Conservation (phyloP, 805 yeast genomes). For the Sugiyamaella chiloensis region DNA sequence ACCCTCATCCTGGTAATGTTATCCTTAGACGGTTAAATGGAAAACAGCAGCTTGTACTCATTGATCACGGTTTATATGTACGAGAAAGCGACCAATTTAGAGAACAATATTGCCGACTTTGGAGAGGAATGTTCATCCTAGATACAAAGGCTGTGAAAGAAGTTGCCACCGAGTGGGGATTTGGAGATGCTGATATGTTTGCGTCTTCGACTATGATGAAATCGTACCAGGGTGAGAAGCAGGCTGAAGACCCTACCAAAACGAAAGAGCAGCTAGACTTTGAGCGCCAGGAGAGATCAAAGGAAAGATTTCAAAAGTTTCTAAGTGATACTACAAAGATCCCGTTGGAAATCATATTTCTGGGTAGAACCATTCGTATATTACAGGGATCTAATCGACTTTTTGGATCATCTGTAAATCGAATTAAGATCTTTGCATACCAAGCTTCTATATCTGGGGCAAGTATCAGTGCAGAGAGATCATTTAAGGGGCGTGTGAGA, state of each 20-base stretch:
- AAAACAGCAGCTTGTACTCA: constrained; percentile 50
- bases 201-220: constrained; percentile 53
- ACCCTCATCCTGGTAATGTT: constrained; percentile 81
- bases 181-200: constrained; percentile 60
- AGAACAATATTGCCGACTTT: constrained; percentile 54
- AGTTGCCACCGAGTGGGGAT: constrained; percentile 64
- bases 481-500: constrained; percentile 3
- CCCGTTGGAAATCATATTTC: constrained; percentile 62
- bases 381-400: constrained; percentile 64
- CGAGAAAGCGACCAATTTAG: constrained; percentile 50
- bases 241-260: neutral
- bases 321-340: constrained; percentile 61
- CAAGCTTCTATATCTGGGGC: constrained; percentile 42
- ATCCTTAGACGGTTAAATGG: constrained; percentile 44
- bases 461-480: neutral
- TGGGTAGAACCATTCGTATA: constrained; percentile 71
- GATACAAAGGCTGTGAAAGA: constrained; percentile 46
- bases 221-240: constrained; percentile 36
- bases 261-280: constrained; percentile 44
- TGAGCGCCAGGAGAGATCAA: constrained; percentile 42
- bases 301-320: constrained; percentile 51
- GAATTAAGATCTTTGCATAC: constrained; percentile 58
- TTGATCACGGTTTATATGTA: constrained; percentile 75
- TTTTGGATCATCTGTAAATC: constrained; percentile 71
- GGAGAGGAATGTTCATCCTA: constrained; percentile 59